These are phyloP conservation scores for Termitomyces sp. DNA, from an alignment of 768 basidiomycete genomes.

Conservation along the genomic window DNA sequence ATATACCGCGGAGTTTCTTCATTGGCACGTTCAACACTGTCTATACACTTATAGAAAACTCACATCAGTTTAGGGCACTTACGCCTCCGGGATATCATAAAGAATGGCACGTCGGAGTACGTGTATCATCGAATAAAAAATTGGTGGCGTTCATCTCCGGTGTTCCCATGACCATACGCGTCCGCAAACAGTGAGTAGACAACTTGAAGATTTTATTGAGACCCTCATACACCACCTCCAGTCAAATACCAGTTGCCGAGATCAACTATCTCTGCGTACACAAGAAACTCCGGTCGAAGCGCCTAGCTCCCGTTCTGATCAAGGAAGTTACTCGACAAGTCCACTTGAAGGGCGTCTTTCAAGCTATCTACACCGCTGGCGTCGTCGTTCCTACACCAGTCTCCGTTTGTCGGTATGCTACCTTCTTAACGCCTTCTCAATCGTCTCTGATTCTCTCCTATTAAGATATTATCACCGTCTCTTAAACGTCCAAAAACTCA, in stretches of 20 bases:
- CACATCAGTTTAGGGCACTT: conserved; percentile 64
- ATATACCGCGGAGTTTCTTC: conserved; percentile 90
- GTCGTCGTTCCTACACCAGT: conserved; percentile 93
- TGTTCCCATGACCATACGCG: conserved; percentile 81
- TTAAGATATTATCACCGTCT: conserved; percentile 87
- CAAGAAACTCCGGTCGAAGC: conserved; percentile 95
- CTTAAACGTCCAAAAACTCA: conserved; percentile 87
- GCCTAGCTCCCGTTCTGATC: conserved; percentile 92
- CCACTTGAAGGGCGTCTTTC: conserved; percentile 86
- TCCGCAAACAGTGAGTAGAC: conserved; percentile 70
- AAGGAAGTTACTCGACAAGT: conserved; percentile 96
- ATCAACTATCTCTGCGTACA: conserved; percentile 98
- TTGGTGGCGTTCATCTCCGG: conserved; percentile 97
- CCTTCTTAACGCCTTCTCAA: neutral
- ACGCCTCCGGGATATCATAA: conserved; percentile 89
- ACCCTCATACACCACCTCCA: neutral
- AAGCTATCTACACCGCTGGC: conserved; percentile 96
- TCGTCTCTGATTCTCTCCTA: conserved; percentile 5
- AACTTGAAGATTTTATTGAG: neutral
- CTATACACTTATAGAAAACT: neutral
- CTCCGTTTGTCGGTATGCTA: conserved; percentile 71
- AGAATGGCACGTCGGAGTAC: conserved; percentile 96
- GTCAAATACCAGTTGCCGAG: conserved; percentile 67
- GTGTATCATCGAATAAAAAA: conserved; percentile 86
- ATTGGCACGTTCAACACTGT: conserved; percentile 56